Base-by-base conservation (phyloP, 352 stramenopile genomes). In the Globisporangium iwayamae region DNA sequence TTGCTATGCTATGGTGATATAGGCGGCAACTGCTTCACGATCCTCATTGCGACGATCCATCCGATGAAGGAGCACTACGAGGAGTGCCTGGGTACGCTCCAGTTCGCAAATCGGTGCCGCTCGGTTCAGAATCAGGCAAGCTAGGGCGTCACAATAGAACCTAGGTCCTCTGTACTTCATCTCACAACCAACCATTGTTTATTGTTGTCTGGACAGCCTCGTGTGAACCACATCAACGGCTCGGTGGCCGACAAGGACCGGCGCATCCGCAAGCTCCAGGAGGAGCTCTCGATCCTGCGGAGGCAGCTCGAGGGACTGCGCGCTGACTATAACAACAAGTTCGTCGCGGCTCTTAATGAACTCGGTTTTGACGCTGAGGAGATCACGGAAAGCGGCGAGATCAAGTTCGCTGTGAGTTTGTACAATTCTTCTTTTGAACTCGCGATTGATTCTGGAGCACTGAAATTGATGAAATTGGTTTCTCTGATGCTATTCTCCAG, bases 71-170 rank as follows among this genome's bases (percentile, higher is more conserved):
- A 93, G 53, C 88, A 97, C 69, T 96, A 96, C 48, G 89, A 97
- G 67, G 89, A 97, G 52, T 97, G 89, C 66, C 76, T 97, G 4
- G 90, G 85, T 48, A 96, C 91, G 5, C 74, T 96, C 2, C 89
- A 97, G 67, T 97, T 97, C 67, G 91, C 91, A 4, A 97, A 97
- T 55, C 83, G 89, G 28, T 97, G 88, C 62, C 85, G 91, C 65
- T 96, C 87, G 1, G 91, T 97, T 39, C 84, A 96, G 48, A 97
- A 97, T 60, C 84, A 97, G 48, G 79, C 50, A 50, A 53, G 41
- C 41, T 8, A 28, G 28, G 58, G 41, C 36, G 39, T n/a, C 32
- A 1, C 32, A 9, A 36, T 36, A 36, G 8, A 36, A 36, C 25
- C 25, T 28, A 36, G 32, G 32, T 8, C 32, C 4, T 36, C 2